A percentile compares a stretch with the other conserved stretches of the same genome.
Conservation (phyloP, 345 rosid species). For the Crucihimalaya himalaica region DNA sequence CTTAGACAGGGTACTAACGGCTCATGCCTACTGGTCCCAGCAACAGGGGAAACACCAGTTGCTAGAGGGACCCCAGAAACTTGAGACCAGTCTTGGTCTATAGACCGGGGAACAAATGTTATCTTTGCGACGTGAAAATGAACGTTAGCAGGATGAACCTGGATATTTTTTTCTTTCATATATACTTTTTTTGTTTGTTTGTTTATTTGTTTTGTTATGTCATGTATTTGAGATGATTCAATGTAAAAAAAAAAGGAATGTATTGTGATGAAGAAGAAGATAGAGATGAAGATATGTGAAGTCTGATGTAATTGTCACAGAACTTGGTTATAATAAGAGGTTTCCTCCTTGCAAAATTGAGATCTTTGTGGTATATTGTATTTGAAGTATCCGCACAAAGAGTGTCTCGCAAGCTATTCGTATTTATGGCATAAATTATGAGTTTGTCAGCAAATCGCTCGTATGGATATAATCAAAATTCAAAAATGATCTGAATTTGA, state of each 20-base stretch:
- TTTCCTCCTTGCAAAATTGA: conserved; percentile 14
- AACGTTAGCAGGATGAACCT: conserved; percentile 20
- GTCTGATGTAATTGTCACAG: conserved; percentile 34
- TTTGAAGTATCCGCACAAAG: not conserved
- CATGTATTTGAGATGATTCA: conserved; percentile 27
- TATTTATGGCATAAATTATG: too few relatives aligned
- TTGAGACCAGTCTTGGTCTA: conserved; percentile 60
- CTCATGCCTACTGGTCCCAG: conserved; percentile 94
- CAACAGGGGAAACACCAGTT: conserved; percentile 80
- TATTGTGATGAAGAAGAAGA: conserved; percentile 22
- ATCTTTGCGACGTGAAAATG: conserved; percentile 12
- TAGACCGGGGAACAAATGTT: conserved; percentile 23
- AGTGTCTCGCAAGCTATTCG: not conserved
- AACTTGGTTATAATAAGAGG: conserved; percentile 37
- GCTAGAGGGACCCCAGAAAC: conserved; percentile 46
- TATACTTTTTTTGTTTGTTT: conserved; percentile 14
- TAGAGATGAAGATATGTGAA: conserved; percentile 33
- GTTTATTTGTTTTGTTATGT: conserved; percentile 23
- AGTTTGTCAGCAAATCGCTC: not conserved
- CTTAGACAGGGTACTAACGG: conserved; percentile 78
- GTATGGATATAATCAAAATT: not conserved
- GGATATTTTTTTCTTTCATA: conserved; percentile 17
- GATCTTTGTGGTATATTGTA: not conserved
- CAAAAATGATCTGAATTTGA: not conserved
- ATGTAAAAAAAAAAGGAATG: conserved; percentile 14